Percentiles rank a stretch among this genome's conserved stretches.
Conservation (phyloP, 345 rosid genomes). For the Rhodomyrtus tomentosa region DNA sequence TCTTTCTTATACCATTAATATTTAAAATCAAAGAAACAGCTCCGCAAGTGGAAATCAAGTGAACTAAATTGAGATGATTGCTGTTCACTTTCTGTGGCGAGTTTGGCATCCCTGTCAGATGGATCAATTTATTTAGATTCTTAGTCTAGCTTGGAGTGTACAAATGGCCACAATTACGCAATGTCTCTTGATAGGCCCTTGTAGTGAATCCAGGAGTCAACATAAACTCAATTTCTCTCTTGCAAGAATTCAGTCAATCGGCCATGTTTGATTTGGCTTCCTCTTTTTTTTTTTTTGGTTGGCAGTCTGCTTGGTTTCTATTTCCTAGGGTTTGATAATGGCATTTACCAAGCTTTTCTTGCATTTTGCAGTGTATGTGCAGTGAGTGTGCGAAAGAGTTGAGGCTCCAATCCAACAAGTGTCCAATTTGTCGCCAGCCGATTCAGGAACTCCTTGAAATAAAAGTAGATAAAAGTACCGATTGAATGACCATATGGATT, state of each 20-base stretch:
- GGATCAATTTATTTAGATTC: not conserved
- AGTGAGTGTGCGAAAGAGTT: slow-evolving; percentile 21
- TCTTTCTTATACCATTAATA: not conserved
- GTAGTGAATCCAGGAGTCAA: not conserved
- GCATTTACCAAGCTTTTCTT: not conserved
- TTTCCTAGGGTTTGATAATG: not conserved
- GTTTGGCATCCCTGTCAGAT: not conserved
- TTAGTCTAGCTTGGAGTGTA: not conserved
- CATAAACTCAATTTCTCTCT: not conserved
- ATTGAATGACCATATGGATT: not conserved
- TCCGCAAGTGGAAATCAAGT: not conserved
- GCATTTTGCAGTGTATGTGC: slow-evolving; percentile 16
- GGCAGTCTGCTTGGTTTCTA: not conserved
- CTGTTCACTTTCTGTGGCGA: not conserved
- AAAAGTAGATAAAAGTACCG: slow-evolving; percentile 12
- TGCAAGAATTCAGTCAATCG: not conserved
- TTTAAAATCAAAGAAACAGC: not conserved
- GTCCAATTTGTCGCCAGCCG: slow-evolving; percentile 23
- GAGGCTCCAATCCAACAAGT: slow-evolving; percentile 13
- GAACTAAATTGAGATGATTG: not conserved
- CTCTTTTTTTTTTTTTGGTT: too few relatives aligned
- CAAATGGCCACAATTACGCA: not conserved
- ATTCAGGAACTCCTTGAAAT: slow-evolving; percentile 23
- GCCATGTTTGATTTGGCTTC: not conserved
- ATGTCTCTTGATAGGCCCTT: not conserved